Conservation (phyloP, 2,329 filamentous ascomycete genomes). For the Orbilia oligospora region DNA sequence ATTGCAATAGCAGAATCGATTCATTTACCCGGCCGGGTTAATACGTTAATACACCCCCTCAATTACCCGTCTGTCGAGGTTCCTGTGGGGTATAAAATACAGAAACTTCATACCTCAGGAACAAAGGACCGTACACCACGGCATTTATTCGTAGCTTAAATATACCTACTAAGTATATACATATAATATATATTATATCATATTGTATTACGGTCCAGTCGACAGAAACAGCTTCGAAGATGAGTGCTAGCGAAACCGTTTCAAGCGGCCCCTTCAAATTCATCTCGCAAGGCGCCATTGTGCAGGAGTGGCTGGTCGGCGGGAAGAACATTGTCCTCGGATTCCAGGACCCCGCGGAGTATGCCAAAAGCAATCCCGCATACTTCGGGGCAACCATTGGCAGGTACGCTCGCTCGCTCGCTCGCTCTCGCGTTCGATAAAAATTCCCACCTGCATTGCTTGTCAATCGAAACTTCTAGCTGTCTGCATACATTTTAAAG, state of each 20-base stretch:
- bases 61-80: slow-evolving; percentile 46
- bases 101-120: background rate
- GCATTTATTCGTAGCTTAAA: too few species aligned
- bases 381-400: slow-evolving; percentile 97
- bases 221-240: slow-evolving; percentile 7
- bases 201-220: background rate
- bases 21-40: slow-evolving; percentile 54
- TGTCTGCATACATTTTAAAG: too few species aligned
- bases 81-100: slow-evolving; percentile 36
- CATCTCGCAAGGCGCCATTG: slow-evolving; percentile 82
- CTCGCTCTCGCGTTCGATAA: slow-evolving; percentile 64
- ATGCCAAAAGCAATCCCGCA: slow-evolving; percentile 78
- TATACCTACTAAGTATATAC: too few species aligned
- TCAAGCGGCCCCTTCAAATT: slow-evolving; percentile 71
- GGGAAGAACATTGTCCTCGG: slow-evolving; percentile 89
- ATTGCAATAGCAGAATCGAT: too few species aligned
- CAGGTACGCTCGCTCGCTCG: too few species aligned
- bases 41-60: slow-evolving; percentile 34
- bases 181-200: too few species aligned
- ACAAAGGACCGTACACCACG: background rate
- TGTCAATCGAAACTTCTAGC: slow-evolving; percentile 27
- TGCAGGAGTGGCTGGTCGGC: slow-evolving; percentile 83
- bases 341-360: slow-evolving; percentile 78
- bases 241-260: slow-evolving; percentile 27
- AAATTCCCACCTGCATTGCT: too few species aligned